Evolutionary conservation across 1,284 basidiomycete species (phyloP).

Genomic region (Trichosporon coremiiforme): DNA sequence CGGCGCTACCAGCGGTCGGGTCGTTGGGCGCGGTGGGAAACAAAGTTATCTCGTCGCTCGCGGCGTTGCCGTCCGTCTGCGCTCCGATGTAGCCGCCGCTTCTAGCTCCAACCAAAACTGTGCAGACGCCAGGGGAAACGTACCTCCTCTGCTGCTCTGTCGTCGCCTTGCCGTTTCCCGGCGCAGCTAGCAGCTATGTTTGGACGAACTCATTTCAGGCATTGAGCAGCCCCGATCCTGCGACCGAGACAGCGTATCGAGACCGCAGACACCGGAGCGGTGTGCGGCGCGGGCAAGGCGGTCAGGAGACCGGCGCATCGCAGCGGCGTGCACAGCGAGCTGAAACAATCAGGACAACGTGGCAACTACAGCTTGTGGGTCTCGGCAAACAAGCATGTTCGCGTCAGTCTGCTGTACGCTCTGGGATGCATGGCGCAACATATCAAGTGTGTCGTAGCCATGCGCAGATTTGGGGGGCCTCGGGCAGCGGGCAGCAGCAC

Average conservation of each 20-base stretch:
- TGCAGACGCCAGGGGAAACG: background rate
- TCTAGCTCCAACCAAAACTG: conserved; percentile 2
- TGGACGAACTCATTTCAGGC: background rate
- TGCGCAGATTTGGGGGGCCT: background rate
- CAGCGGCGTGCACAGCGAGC: conserved; percentile 2
- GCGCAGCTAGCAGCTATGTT: background rate
- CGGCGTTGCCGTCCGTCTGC: background rate
- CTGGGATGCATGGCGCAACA: background rate
- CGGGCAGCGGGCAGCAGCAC: background rate
- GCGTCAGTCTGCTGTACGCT: background rate
- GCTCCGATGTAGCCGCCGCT: background rate
- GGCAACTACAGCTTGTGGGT: background rate
- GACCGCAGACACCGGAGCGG: background rate
- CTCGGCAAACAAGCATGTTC: conserved; percentile 12
- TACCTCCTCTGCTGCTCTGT: background rate
- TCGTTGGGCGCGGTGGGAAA: background rate
- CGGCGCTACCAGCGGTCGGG: background rate
- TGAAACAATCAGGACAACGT: conserved; percentile 5
- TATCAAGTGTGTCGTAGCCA: background rate
- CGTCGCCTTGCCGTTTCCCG: background rate
- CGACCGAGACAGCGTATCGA: background rate
- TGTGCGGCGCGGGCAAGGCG: background rate
- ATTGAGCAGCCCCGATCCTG: background rate
- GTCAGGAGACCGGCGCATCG: background rate
- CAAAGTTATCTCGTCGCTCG: conserved; percentile 16